Conservation (phyloP, 1,284 basidiomycete genomes). For the Sphagnurus paluster region DNA sequence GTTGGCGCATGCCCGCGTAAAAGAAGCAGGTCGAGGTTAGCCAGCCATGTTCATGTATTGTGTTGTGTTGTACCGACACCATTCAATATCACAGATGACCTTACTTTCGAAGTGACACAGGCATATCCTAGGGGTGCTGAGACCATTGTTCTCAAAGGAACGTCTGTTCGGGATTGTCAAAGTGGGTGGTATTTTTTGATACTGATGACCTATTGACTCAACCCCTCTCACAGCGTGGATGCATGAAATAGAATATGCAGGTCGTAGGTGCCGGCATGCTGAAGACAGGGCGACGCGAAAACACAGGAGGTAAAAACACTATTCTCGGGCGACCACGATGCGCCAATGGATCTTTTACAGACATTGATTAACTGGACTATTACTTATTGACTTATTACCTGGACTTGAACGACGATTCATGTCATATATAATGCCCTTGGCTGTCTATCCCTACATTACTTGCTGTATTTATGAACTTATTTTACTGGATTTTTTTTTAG, state of each 20-base stretch:
- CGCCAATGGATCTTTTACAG: no score
- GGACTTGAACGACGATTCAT: not conserved
- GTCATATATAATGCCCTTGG: not conserved
- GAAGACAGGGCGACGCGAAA: slow-evolving; percentile 35
- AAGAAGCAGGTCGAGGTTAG: slow-evolving; percentile 50
- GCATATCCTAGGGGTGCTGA: slow-evolving; percentile 79
- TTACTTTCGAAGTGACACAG: slow-evolving; percentile 61
- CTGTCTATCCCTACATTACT: not conserved
- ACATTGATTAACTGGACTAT: not conserved
- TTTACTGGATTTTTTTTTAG: not conserved
- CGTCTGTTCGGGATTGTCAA: slow-evolving; percentile 65
- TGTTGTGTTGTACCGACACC: no score
- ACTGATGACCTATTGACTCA: not conserved
- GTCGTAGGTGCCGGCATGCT: slow-evolving; percentile 34
- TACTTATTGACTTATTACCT: not conserved
- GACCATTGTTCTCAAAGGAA: slow-evolving; percentile 60
- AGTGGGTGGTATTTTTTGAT: slow-evolving; percentile 27
- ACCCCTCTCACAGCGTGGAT: slow-evolving; percentile 34
- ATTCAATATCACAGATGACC: slow-evolving; percentile 48
- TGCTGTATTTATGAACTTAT: not conserved
- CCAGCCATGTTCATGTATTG: not conserved
- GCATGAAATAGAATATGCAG: slow-evolving; percentile 35
- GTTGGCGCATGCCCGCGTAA: slow-evolving; percentile 64
- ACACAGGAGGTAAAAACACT: slow-evolving; percentile 9
- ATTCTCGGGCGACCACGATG: not conserved